Evolutionary conservation across 495 filamentous ascomycete genomes (phyloP).

Genomic region (Aspergillus steynii): DNA sequence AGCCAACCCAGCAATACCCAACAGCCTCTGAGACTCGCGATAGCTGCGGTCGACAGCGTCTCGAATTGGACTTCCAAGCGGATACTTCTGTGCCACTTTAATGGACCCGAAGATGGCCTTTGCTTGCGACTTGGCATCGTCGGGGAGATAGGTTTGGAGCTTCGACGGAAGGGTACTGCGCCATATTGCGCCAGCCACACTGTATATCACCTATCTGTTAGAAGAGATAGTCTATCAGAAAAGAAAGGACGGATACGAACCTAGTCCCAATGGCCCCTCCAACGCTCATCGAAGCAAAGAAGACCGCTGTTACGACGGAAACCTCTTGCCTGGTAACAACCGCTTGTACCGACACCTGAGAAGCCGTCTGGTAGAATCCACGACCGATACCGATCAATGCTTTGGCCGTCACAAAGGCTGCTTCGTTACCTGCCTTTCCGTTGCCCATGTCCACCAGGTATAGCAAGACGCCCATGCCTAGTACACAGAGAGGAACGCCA

Average conservation of each 20-base stretch:
- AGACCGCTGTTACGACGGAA: slow-evolving; percentile 26
- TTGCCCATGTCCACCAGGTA: slow-evolving; percentile 27
- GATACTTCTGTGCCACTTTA: slow-evolving; percentile 22
- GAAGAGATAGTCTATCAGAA: neutral
- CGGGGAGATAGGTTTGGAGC: slow-evolving; percentile 20
- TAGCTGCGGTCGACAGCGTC: slow-evolving; percentile 26
- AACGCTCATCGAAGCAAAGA: slow-evolving; percentile 29
- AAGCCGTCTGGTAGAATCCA: slow-evolving; percentile 29
- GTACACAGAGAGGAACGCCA: slow-evolving; percentile 26
- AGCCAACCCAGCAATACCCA: slow-evolving; percentile 21
- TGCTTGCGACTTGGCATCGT: slow-evolving; percentile 20
- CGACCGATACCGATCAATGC: slow-evolving; percentile 26
- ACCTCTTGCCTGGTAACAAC: slow-evolving; percentile 23
- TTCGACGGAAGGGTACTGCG: slow-evolving; percentile 24
- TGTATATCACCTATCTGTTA: neutral
- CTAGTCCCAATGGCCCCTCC: slow-evolving; percentile 29
- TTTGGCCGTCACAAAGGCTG: slow-evolving; percentile 24
- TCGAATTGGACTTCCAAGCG: slow-evolving; percentile 16
- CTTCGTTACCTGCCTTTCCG: slow-evolving; percentile 23
- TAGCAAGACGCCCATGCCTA: slow-evolving; percentile 27
- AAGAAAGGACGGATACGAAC: slow-evolving; percentile 2
- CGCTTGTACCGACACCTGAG: slow-evolving; percentile 27
- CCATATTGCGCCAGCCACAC: slow-evolving; percentile 32
- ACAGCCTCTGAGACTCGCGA: slow-evolving; percentile 22
- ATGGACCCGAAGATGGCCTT: slow-evolving; percentile 25